Evolutionary conservation across 1,139 yeast species (phyloP).

Genomic region (Yamadazyma atlantica): DNA sequence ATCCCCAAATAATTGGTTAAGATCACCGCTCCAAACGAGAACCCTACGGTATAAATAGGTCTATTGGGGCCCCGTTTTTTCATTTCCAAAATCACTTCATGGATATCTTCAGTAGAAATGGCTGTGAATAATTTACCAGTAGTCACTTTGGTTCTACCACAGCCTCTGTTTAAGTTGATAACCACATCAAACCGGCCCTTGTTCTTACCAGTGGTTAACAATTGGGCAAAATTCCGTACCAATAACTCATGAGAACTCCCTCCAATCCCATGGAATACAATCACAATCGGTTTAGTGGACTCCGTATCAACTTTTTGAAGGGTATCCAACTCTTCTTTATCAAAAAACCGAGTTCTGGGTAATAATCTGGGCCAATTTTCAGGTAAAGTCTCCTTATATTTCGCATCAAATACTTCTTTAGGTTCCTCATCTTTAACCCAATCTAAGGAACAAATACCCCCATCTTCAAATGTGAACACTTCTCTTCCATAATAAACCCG

Average conservation of each 20-base stretch:
- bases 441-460: conserved; percentile 75
- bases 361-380: conserved; percentile 74
- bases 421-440: conserved; percentile 57
- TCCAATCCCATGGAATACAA: conserved; percentile 80
- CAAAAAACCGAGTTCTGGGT: conserved; percentile 73
- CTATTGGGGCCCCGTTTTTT: conserved; percentile 63
- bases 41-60: conserved; percentile 75
- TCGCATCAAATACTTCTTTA: conserved; percentile 46
- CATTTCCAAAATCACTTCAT: conserved; percentile 56
- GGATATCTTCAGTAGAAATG: conserved; percentile 69
- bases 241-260: conserved; percentile 93
- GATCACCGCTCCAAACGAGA: conserved; percentile 85
- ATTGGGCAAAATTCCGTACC: conserved; percentile 61
- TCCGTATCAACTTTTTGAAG: conserved; percentile 21
- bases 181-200: conserved; percentile 53
- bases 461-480: conserved; percentile 55
- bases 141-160: conserved; percentile 78
- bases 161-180: conserved; percentile 82
- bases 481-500: conserved; percentile 78
- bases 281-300: conserved; percentile 55
- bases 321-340: conserved; percentile 35
- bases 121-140: conserved; percentile 77
- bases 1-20: conserved; percentile 79
- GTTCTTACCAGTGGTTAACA: conserved; percentile 25
- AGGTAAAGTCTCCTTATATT: conserved; percentile 55